Conservation (phyloP, 1,284 basidiomycete species). For the Ceratobasidium sp. region DNA sequence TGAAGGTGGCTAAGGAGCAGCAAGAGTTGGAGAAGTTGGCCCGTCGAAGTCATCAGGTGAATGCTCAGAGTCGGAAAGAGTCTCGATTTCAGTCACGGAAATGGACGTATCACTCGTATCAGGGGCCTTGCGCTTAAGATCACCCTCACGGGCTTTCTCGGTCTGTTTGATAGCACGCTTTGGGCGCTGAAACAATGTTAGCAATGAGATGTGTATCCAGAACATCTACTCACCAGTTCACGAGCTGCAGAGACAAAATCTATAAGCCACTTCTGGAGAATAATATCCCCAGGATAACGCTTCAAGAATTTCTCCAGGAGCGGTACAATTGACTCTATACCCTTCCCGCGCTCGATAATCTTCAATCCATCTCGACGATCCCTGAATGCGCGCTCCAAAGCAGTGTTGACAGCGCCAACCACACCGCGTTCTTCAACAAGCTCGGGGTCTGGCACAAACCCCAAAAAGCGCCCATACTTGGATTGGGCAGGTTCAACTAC, state of each 20-base stretch:
- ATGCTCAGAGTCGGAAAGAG: background rate
- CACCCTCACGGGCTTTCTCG: background rate
- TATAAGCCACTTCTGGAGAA: slow-evolving; percentile 1
- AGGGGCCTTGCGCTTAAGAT: background rate
- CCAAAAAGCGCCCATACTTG: background rate
- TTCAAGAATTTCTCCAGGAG: background rate
- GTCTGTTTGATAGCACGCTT: background rate
- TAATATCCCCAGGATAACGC: background rate
- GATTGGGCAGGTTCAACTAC: background rate
- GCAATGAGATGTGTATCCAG: background rate
- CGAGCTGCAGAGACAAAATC: background rate
- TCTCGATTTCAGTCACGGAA: background rate
- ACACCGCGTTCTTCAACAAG: background rate
- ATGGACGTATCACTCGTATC: background rate
- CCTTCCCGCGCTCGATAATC: background rate
- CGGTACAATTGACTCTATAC: background rate
- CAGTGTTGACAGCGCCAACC: background rate
- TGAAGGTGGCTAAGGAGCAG: background rate
- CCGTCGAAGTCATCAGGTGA: background rate
- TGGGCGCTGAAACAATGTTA: background rate
- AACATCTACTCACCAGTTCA: background rate
- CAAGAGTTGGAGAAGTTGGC: too few species aligned
- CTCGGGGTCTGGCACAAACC: background rate
- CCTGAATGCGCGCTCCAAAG: background rate
- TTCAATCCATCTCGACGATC: background rate